Conservation (phyloP, 768 basidiomycete genomes). For the Boletus tylopilopsis region DNA sequence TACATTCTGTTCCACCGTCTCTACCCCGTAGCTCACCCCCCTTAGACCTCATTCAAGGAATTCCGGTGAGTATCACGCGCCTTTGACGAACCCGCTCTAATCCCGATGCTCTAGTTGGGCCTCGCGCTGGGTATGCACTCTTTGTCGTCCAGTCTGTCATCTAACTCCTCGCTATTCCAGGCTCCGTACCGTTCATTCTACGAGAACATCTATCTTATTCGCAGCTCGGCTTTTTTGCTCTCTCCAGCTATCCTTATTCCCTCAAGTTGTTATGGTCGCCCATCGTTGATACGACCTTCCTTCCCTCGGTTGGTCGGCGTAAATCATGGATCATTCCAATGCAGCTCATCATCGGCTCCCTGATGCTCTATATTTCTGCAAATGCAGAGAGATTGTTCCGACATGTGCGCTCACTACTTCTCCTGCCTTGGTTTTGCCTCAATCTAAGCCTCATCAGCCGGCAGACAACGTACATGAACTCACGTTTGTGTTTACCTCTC, state of each 20-base stretch:
- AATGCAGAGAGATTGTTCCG: slow-evolving; percentile 75
- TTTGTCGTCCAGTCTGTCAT: not conserved
- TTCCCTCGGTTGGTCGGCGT: slow-evolving; percentile 79
- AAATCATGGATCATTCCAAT: slow-evolving; percentile 99
- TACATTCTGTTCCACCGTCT: slow-evolving; percentile 16
- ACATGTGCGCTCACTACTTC: slow-evolving; percentile 46
- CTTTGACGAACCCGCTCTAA: slow-evolving; percentile 11
- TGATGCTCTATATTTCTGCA: slow-evolving; percentile 76
- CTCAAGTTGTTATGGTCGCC: slow-evolving; percentile 97
- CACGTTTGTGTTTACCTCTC: slow-evolving; percentile 79
- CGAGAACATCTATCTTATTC: slow-evolving; percentile 96
- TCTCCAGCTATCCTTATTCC: slow-evolving; percentile 93
- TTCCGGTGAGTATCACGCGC: slow-evolving; percentile 61
- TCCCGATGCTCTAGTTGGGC: slow-evolving; percentile 51
- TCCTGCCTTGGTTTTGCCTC: not conserved
- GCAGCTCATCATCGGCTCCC: slow-evolving; percentile 81
- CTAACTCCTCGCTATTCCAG: slow-evolving; percentile 36
- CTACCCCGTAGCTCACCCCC: slow-evolving; percentile 14
- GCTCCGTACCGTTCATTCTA: slow-evolving; percentile 94
- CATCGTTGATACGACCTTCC: slow-evolving; percentile 89
- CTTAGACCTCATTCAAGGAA: slow-evolving; percentile 78
- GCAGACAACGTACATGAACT: slow-evolving; percentile 72
- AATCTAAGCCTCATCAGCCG: slow-evolving; percentile 50
- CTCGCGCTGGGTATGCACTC: slow-evolving; percentile 71
- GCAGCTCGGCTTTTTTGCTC: slow-evolving; percentile 89